Base-by-base conservation (phyloP, 2,329 filamentous ascomycete genomes). In the Alternaria ethzedia region DNA sequence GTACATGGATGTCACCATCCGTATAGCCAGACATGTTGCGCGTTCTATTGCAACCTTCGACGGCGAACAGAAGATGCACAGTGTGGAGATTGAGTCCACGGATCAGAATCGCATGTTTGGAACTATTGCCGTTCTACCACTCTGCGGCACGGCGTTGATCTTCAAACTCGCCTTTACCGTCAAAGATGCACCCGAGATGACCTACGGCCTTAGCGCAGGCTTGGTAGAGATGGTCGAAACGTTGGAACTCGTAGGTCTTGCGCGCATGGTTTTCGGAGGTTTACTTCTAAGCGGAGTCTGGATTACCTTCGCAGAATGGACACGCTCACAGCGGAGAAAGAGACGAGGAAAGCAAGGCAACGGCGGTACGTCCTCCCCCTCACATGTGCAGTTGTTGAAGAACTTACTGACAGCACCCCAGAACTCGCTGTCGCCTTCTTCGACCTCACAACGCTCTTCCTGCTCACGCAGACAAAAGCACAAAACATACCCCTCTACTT, bases 121-220 rank as follows among this genome's bases (percentile, higher is more conserved):
- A 6, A 70, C 67, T 4, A 61, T 78, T 28, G 70, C 73, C 17
- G 72, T 77, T 8, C 23, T 85, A 11, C 71, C 80, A 8, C 68
- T 89, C 4, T 81, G 84, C 4, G 76, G 83, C 10, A 83, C 86
- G 15, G 91, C 92, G 0, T 86, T 96, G 21, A 85, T 90, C 5
- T 99, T 98, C 85, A 99, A 99, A 81, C 82, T 97, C 23, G 90
- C 90, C 2, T 98, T 97, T 76, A 96, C 94, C 0, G 87, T 89
- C 50, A 90, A 93, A 57, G 96, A 98, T 78, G 92, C 94, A 0
- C 94, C 95, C 0, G 96, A 98, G 78, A 84, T 97, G 20, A 79
- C 82, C 9, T 77, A 70, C 12, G 79, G 79, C 20, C 77, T 84
- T 5, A 72, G 75, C 64, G 68, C 71, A n/a, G 65, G 80, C 1